These are phyloP conservation scores for Apiotrichum laibachii DNA, from an alignment of 1,284 basidiomycete genomes.

Conservation along the genomic window DNA sequence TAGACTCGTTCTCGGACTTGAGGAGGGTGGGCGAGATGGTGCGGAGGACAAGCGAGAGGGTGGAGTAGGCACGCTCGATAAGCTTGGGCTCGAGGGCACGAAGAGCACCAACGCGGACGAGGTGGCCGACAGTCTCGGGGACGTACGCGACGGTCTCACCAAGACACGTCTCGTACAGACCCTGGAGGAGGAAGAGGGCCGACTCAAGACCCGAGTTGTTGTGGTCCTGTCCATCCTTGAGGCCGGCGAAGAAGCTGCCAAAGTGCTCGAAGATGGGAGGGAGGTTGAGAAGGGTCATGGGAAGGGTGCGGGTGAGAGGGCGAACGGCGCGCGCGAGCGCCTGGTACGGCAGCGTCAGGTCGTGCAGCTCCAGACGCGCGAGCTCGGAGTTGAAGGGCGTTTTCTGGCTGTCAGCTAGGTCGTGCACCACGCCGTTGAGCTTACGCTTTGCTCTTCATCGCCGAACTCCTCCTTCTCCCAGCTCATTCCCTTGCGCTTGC, in stretches of 20 bases:
- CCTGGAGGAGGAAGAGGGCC: conserved; percentile 43
- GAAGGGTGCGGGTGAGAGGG: conserved; percentile 69
- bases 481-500: conserved; percentile 41
- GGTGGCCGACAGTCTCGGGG: conserved; percentile 28
- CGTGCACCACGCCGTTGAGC: conserved; percentile 2
- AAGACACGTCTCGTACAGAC: conserved; percentile 53
- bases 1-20: conserved; percentile 27
- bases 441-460: conserved; percentile 42
- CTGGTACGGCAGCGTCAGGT: conserved; percentile 72
- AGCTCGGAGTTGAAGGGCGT: conserved; percentile 49
- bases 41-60: conserved; percentile 45
- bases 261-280: conserved; percentile 56
- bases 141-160: conserved; percentile 38
- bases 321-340: conserved; percentile 63
- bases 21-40: conserved; percentile 37
- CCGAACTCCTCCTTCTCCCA: conserved; percentile 48
- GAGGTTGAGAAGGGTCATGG: conserved; percentile 77
- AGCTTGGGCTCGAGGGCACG: conserved; percentile 44
- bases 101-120: conserved; percentile 40
- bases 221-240: conserved; percentile 35
- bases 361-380: conserved; percentile 57
- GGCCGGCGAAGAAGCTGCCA: conserved; percentile 56
- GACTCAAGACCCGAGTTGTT: conserved; percentile 46
- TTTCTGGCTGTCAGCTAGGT: conserved; percentile 25
- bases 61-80: conserved; percentile 49